Base-by-base conservation (phyloP, 2,329 filamentous ascomycete species). In the Aspergillus quadrilineatus region DNA sequence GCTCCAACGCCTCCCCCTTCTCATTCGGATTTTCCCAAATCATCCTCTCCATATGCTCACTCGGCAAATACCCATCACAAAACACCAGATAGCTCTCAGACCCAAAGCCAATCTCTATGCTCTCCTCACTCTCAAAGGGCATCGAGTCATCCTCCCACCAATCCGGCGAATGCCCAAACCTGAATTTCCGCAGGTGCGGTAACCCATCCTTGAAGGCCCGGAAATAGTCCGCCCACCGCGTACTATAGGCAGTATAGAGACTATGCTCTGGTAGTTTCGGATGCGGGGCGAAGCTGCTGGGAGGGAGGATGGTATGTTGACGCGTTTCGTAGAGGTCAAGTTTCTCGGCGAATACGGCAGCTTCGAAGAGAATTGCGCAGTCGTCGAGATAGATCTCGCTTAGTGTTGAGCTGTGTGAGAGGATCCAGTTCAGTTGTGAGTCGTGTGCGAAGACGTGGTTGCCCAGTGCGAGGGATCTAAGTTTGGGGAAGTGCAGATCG, bases 391-490 rank as follows among this genome's bases (percentile, higher is more conserved):
- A 22, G 22, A 22, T 3, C 22, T 22, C 22, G 22, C 22, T 22
- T 22, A 22, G 22, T 3, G 22, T 22, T 22, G 22, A 22, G 22
- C 22, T 22, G 22, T 22, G 22, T 22, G 22, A 22, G 22, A 22
- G 22, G 22, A 22, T 22, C 22, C 22, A 22, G 22, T 4, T 22
- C 22, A 22, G 22, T 22, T 22, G 22, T 22, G 3, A 22, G 22
- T 22, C 22, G 22, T 22, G 22, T 22, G 22, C 22, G 22, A 22
- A 22, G 22, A 22, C 22, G 22, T 22, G 22, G 53, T 73, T 74
- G 0, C 76, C 75, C 0, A 82, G 60, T 0, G 70, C 66, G 0
- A 82, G 68, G 0, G 72, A 67, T 39, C 70, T 69, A 4, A 81
- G 71, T 0, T 69, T 63, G 0, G 76, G 75, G 29, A 80, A 76